phyloP scores from a whole-genome alignment of 257 asterid species.

The Solanum chiquidenum region DNA sequence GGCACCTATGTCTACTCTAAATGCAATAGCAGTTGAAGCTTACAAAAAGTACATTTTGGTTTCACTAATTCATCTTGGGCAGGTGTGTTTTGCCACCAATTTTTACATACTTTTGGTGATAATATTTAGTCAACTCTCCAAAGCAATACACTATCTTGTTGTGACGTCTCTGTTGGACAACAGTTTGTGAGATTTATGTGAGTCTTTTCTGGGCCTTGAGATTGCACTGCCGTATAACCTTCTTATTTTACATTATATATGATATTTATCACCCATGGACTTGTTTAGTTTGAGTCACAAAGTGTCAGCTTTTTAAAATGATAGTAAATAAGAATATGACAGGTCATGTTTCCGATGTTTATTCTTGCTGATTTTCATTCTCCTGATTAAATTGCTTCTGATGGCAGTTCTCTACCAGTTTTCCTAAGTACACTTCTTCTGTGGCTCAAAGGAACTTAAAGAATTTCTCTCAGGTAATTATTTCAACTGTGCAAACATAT shows the following conservation, averaged over 20 bases:
- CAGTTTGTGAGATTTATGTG: neutral
- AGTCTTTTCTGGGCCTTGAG: neutral
- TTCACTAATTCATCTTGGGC: slow-evolving; percentile 85
- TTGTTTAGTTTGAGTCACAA: neutral
- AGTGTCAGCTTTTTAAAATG: neutral
- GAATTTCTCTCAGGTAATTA: slow-evolving; percentile 65
- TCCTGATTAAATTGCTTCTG: neutral
- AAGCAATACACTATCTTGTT: neutral
- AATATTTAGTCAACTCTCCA: neutral
- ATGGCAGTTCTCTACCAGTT: slow-evolving; percentile 67
- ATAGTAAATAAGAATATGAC: neutral
- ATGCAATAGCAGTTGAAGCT: slow-evolving; percentile 92
- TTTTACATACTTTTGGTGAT: neutral
- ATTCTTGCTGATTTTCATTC: neutral
- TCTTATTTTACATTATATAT: neutral
- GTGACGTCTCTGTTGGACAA: neutral
- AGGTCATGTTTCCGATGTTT: neutral
- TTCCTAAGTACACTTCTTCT: slow-evolving; percentile 83
- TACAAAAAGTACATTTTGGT: slow-evolving; percentile 84
- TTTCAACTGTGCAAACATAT: neutral
- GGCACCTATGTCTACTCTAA: slow-evolving; percentile 76
- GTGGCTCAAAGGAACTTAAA: slow-evolving; percentile 89
- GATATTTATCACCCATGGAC: neutral
- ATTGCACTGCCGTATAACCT: neutral
- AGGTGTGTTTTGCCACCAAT: slow-evolving; percentile 35